Conservation (phyloP, 1,139 yeast species). For the Protomyces arabidopsidicola region DNA sequence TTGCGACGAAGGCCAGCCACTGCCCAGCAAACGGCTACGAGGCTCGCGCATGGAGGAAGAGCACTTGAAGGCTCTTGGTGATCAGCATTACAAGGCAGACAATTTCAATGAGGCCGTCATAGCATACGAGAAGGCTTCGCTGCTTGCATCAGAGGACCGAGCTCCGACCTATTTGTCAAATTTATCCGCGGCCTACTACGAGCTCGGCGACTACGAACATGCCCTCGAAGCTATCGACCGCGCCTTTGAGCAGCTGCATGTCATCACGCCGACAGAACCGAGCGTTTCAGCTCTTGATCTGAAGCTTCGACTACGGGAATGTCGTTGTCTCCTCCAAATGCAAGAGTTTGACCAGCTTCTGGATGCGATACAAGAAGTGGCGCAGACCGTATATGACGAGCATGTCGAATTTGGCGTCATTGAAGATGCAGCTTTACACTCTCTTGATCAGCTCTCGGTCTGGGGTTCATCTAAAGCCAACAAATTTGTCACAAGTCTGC, state of each 20-base stretch:
- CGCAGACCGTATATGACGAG: constrained; percentile 18
- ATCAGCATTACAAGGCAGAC: constrained; percentile 16
- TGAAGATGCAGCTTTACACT: constrained; percentile 26
- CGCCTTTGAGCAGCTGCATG: constrained; percentile 21
- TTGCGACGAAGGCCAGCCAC: too few relatives aligned
- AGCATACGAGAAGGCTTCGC: constrained; percentile 12
- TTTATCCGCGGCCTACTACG: constrained; percentile 22
- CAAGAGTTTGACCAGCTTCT: constrained; percentile 23
- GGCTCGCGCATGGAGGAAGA: not conserved
- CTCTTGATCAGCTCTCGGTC: constrained; percentile 19
- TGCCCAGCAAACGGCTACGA: too few relatives aligned
- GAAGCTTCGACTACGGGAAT: constrained; percentile 16
- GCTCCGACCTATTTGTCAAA: constrained; percentile 16
- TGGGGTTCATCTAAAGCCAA: constrained; percentile 18
- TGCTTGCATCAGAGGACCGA: constrained; percentile 6
- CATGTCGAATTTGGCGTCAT: constrained; percentile 23
- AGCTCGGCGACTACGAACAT: constrained; percentile 22
- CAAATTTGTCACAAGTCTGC: constrained; percentile 12
- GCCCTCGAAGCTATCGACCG: constrained; percentile 22
- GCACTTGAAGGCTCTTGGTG: constrained; percentile 9
- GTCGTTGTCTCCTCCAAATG: constrained; percentile 21
- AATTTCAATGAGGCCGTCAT: constrained; percentile 9
- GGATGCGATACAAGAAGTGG: constrained; percentile 24
- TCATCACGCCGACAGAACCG: not conserved
- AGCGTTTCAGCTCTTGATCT: constrained; percentile 13